Evolutionary conservation across 371 early-diverging fungal genomes (phyloP).

Genomic region (Chytridiales sp.): DNA sequence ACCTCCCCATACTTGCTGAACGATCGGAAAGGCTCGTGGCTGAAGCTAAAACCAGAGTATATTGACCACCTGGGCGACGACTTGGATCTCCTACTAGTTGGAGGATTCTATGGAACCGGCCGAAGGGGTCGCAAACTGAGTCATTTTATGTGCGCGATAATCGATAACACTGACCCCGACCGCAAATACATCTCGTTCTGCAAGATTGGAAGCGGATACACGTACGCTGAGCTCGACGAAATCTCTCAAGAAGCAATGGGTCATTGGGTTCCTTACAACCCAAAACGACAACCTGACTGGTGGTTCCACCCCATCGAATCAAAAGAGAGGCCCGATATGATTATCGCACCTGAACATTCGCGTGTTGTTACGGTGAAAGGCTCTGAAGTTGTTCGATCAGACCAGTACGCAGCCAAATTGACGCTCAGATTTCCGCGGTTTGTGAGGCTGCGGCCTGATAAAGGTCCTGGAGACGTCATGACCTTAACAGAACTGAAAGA

Average conservation of each 20-base stretch:
- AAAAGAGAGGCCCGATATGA: constrained; percentile 68
- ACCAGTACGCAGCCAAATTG: constrained; percentile 56
- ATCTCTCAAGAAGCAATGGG: constrained; percentile 38
- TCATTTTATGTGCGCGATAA: constrained; percentile 67
- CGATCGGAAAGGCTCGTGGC: constrained; percentile 61
- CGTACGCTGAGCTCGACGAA: constrained; percentile 50
- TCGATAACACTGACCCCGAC: constrained; percentile 50
- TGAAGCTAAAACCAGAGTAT: constrained; percentile 70
- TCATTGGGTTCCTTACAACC: constrained; percentile 48
- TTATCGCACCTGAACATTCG: constrained; percentile 52
- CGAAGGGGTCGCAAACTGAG: constrained; percentile 59
- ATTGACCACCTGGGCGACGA: constrained; percentile 65
- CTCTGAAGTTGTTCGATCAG: constrained; percentile 58
- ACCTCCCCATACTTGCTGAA: constrained; percentile 56
- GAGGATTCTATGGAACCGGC: constrained; percentile 63
- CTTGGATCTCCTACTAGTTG: constrained; percentile 71
- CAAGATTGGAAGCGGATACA: constrained; percentile 70
- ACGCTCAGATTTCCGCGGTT: constrained; percentile 79
- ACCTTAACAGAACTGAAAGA: constrained; percentile 34
- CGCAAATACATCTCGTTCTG: constrained; percentile 55
- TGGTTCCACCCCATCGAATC: constrained; percentile 48
- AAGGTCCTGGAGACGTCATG: constrained; percentile 60
- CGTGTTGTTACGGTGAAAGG: constrained; percentile 70
- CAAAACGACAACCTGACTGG: constrained; percentile 56
- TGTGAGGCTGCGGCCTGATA: constrained; percentile 63